Percentiles rank a stretch among this genome's conserved stretches.
These are phyloP conservation scores for Neoboletus magnificus DNA, from an alignment of 768 basidiomycete genomes.

Conservation along the genomic window DNA sequence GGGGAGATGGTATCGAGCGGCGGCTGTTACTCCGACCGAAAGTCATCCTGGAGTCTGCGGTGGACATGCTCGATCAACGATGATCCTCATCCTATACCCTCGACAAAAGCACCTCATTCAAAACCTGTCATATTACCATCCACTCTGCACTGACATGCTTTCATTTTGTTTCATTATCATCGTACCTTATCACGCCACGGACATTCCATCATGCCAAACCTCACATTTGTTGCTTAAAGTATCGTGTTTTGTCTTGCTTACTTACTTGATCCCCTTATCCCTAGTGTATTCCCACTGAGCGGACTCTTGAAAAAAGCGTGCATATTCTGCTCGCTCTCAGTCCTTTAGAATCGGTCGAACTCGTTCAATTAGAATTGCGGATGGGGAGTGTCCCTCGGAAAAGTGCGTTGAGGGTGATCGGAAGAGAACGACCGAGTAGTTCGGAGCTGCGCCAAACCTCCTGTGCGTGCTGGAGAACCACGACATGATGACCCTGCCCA, in stretches of 20 bases:
- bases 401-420: no score
- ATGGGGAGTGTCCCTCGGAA: not conserved
- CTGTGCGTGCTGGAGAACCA: not conserved
- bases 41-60: slow-evolving; percentile 71
- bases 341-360: not conserved
- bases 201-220: slow-evolving; percentile 13
- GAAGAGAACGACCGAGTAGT: not conserved
- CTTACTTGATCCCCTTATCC: not conserved
- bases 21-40: slow-evolving; percentile 67
- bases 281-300: not conserved
- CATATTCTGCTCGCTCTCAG: not conserved
- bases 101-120: not conserved
- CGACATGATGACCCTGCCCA: not conserved
- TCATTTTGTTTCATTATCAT: slow-evolving; percentile 6
- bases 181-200: slow-evolving; percentile 15
- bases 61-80: slow-evolving; percentile 44
- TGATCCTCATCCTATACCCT: slow-evolving; percentile 1
- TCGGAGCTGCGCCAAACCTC: not conserved
- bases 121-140: not conserved
- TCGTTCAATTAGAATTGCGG: not conserved
- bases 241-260: slow-evolving; percentile 7
- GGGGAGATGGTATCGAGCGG: slow-evolving; percentile 49
- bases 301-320: not conserved
- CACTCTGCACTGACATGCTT: not conserved
- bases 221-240: not conserved